Base-by-base conservation (phyloP, 257 asterid genomes). In the Cordia subcordata region DNA sequence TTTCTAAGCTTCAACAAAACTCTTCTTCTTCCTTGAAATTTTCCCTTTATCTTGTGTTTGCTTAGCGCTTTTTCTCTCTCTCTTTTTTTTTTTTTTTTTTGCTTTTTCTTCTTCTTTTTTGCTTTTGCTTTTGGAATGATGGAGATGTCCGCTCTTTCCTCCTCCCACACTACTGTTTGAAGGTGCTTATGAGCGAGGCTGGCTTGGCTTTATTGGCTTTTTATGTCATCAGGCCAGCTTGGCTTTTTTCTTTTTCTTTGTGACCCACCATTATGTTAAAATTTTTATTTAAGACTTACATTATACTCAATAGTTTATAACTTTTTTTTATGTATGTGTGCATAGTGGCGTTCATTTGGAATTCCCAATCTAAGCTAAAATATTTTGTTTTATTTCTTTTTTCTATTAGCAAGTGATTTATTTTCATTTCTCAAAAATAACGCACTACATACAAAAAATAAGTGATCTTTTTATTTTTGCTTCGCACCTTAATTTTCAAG, bases 101-200 rank as follows among this genome's bases (percentile, higher is more conserved):
- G 49, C 56, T 55, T 52, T 60, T 55, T 66, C 49, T 60, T 66
- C 62, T 40, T 44, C 57, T 61, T 75, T 75, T 75, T 74, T 69
- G 75, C 83, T 42, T 42, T 42, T 71, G 82, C 76, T 79, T n/a
- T 73, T 80, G 58, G 63, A 67, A 72, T 79, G 77, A 74, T 77
- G 80, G 58, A 12, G 17, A 22, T 15, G 17, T 35, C 54, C 62
- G 20, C 44, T 49, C 63, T 68, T 68, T 55, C 53, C 58, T 72
- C 63, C 68, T 22, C 5, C 32, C 21, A 18, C 59, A 39, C 44
- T n/a, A 42, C 66, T 72, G 73, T 76, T 74, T 68, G 80, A 62
- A 58, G 79, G 75, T 77, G 87, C 73, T 71, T 71, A 72, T 61
- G 81, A 82, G 71, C 77, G 61, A 73, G 76, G 73, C 82, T 59